Evolutionary conservation across 768 basidiomycete genomes (phyloP), one percentile per base, ranked within the genome.

Genomic region (Leccinum incarnatum): DNA sequence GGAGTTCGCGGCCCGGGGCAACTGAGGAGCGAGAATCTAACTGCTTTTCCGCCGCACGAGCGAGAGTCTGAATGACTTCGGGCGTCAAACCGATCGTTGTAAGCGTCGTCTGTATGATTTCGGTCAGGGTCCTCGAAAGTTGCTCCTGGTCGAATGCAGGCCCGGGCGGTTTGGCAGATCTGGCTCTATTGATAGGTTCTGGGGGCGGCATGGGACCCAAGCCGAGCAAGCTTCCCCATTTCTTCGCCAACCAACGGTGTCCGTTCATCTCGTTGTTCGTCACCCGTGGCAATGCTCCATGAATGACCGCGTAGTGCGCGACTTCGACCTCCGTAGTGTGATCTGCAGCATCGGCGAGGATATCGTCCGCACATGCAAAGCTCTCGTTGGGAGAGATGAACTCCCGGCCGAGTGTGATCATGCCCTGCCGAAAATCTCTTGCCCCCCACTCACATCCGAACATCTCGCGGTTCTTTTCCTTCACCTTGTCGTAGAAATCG

Each of bases 191-290:
- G 0, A 62, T 42, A 21, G 61, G 59, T 5, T 56, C 55, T 5
- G 51, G 61, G 14, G 29, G 19, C 0, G 34, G 34, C 4, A 56
- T 10, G 1, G 52, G 61, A 1, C 59, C 59, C 29, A 56, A 2
- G 1, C 59, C 61, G 4, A 60, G 59, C 6, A 62, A 19, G 11
- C 55, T 62, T 0, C 52, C 53, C 55, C 59, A 62, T 25, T 57
- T 48, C 7, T 51, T 45, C 0, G 21, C 17, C 1, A 62, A 30
- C 59, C 59, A 62, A 3, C 45, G 55, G 0, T 54, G 55, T 9
- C 49, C 42, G 7, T 11, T 12, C 0, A 60, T 17, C 1, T 0
- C 2, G 5, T 52, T 57, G 53, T 62, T 54, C 0, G 59, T 61
- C 0, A 62, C 23, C 2, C 49, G 42, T 15, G 62, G 59, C 1